These are phyloP conservation scores for Dactylorhiza incarnata DNA, from an alignment of 106 monocot genomes.

Conservation along the genomic window DNA sequence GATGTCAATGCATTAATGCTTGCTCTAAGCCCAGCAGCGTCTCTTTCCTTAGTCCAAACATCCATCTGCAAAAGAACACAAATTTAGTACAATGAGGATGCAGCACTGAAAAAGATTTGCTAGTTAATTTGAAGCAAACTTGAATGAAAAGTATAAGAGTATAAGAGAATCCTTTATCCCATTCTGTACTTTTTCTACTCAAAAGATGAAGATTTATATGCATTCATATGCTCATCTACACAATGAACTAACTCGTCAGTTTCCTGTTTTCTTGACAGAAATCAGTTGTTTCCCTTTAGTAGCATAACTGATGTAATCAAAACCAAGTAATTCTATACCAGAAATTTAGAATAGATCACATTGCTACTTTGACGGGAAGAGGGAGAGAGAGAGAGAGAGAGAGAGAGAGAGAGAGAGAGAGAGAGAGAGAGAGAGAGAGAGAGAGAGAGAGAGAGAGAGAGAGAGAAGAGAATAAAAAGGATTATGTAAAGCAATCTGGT, in stretches of 20 bases:
- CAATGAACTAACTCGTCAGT: neutral
- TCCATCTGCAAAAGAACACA: slow-evolving; percentile 51
- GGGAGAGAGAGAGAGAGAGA: neutral
- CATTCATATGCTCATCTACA: neutral
- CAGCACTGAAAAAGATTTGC: neutral
- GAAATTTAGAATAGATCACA: neutral
- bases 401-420: neutral
- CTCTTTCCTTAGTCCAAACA: slow-evolving; percentile 83
- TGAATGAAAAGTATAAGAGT: neutral
- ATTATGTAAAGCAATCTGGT: neutral
- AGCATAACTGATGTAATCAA: neutral
- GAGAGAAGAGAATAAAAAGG: neutral
- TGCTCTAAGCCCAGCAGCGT: slow-evolving; percentile 81
- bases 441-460: neutral
- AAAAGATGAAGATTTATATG: neutral
- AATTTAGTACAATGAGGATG: neutral
- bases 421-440: neutral
- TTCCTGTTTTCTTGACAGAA: neutral
- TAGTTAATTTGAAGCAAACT: neutral
- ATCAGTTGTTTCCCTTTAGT: neutral
- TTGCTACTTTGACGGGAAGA: neutral
- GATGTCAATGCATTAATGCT: slow-evolving; percentile 77
- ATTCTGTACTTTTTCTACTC: neutral
- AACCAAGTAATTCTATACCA: neutral
- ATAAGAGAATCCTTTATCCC: neutral